phyloP scores from a whole-genome alignment of 2,329 filamentous ascomycete genomes.

The Paecilomyces variotii region DNA sequence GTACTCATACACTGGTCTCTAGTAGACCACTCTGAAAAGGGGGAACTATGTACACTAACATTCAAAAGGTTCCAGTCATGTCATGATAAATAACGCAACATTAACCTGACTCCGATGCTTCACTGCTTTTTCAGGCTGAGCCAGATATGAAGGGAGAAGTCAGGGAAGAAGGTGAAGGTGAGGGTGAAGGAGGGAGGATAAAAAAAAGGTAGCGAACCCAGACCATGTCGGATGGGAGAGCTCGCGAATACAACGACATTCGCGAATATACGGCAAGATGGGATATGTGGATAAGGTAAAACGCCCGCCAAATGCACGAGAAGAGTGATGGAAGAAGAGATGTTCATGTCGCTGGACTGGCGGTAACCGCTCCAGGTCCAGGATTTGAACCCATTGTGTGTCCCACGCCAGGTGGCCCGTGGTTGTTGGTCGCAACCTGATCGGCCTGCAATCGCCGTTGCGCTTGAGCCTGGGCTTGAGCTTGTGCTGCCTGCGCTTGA shows the following conservation, averaged over 20 bases:
- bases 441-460: slow-evolving; percentile 30
- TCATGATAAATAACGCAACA: slow-evolving; percentile 15
- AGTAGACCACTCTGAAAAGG: slow-evolving; percentile 13
- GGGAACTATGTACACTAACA: slow-evolving; percentile 31
- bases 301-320: slow-evolving; percentile 28
- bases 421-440: slow-evolving; percentile 16
- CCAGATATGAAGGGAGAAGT: slow-evolving; percentile 2
- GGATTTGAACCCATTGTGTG: slow-evolving; percentile 23
- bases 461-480: slow-evolving; percentile 29
- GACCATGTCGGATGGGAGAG: neutral
- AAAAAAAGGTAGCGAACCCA: slow-evolving; percentile 1
- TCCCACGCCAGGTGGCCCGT: slow-evolving; percentile 12
- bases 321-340: slow-evolving; percentile 7
- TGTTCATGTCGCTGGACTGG: slow-evolving; percentile 23
- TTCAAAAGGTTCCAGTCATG: slow-evolving; percentile 12
- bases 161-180: slow-evolving; percentile 1
- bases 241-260: slow-evolving; percentile 5
- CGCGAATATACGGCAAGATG: slow-evolving; percentile 10
- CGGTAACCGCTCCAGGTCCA: slow-evolving; percentile 19
- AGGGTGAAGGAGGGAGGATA: neutral
- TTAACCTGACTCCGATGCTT: slow-evolving; percentile 13
- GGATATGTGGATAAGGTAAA: slow-evolving; percentile 9
- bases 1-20: slow-evolving; percentile 28
- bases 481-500: slow-evolving; percentile 19
- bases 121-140: slow-evolving; percentile 3